phyloP scores from a whole-genome alignment of 2,329 filamentous ascomycete genomes.

The Phialocephala subalpina region DNA sequence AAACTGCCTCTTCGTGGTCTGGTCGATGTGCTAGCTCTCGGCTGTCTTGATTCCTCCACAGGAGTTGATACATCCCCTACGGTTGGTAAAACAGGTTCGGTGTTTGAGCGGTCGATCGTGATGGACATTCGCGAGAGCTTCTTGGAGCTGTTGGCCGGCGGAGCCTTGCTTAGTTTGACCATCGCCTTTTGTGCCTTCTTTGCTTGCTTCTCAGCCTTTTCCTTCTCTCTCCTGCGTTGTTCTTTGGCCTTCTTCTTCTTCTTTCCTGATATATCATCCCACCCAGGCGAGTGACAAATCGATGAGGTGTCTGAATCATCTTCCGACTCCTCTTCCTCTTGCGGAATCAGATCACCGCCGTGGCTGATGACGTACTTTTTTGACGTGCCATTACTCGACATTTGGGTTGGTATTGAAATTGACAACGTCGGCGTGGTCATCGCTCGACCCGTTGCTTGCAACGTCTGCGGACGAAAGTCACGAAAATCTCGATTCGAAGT shows the following conservation, averaged over 20 bases:
- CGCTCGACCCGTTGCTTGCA: constrained; percentile 29
- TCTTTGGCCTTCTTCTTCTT: constrained; percentile 50
- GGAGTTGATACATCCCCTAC: constrained; percentile 8
- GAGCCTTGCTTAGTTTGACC: constrained; percentile 43
- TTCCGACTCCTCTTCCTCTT: constrained; percentile 25
- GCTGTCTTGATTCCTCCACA: constrained; percentile 16
- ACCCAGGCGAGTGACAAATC: constrained; percentile 69
- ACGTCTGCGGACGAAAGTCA: constrained; percentile 23
- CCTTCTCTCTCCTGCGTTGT: constrained; percentile 50
- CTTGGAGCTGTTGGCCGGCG: constrained; percentile 33
- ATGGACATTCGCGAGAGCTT: constrained; percentile 28
- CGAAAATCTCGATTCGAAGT: constrained; percentile 25
- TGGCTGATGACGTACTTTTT: constrained; percentile 32
- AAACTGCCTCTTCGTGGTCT: constrained; percentile 35
- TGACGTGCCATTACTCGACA: constrained; percentile 18
- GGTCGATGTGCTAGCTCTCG: constrained; percentile 3
- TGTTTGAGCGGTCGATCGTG: constrained; percentile 27
- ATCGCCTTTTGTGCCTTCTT: constrained; percentile 49
- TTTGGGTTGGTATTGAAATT: constrained; percentile 29
- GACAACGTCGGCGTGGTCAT: constrained; percentile 36
- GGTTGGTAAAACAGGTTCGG: constrained; percentile 26
- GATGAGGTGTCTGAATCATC: constrained; percentile 41
- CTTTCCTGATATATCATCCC: constrained; percentile 62
- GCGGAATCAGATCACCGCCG: constrained; percentile 30
- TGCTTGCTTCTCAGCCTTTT: constrained; percentile 47